These are phyloP conservation scores for Populus pruinosa DNA, from an alignment of 345 rosid species.

Conservation along the genomic window DNA sequence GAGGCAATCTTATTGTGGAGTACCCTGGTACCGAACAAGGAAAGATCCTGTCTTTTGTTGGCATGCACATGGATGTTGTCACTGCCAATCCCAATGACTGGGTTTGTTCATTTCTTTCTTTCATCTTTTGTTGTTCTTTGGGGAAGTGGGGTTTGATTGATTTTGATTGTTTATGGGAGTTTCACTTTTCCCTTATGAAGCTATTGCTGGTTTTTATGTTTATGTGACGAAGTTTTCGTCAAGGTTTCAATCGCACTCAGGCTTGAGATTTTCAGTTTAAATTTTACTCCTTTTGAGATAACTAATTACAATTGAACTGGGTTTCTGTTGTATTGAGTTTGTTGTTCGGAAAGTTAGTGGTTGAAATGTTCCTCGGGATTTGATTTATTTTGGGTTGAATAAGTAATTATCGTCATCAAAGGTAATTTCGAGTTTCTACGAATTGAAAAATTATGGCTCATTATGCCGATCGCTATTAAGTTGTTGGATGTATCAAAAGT, in stretches of 20 bases:
- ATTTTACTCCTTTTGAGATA: background rate
- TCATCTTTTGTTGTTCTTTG: background rate
- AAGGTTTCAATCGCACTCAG: background rate
- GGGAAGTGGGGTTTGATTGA: background rate
- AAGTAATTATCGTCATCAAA: background rate
- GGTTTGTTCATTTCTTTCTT: conserved; percentile 43
- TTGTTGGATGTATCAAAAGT: background rate
- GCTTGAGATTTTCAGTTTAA: background rate
- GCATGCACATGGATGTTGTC: conserved; percentile 99
- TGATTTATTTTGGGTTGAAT: background rate
- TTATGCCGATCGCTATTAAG: background rate
- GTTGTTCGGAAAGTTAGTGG: background rate
- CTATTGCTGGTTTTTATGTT: background rate
- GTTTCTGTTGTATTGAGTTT: background rate
- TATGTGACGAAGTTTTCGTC: background rate
- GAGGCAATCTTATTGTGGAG: conserved; percentile 95
- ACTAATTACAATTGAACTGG: background rate
- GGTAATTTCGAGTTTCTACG: background rate
- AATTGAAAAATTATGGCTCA: background rate
- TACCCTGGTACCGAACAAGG: conserved; percentile 90
- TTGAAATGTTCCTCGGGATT: background rate
- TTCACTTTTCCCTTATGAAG: background rate
- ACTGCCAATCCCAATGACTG: conserved; percentile 90
- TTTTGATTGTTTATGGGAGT: background rate
- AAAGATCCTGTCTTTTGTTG: conserved; percentile 88